Percentiles rank a stretch among this genome's conserved stretches.
These are phyloP conservation scores for Orbilia ellipsospora DNA, from an alignment of 2,329 filamentous ascomycete genomes.

Conservation along the genomic window DNA sequence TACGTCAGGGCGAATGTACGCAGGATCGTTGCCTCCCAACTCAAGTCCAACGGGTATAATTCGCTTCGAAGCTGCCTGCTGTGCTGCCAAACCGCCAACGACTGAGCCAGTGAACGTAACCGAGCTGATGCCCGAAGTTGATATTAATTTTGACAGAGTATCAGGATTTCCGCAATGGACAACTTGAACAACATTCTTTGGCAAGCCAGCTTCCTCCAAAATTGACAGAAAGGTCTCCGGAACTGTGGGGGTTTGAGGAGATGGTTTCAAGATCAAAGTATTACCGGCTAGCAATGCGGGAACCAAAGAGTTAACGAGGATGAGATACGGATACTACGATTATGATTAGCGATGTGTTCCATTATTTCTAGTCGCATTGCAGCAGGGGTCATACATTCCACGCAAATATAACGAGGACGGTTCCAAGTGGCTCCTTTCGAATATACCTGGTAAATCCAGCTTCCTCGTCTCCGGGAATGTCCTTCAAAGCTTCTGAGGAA, in stretches of 20 bases:
- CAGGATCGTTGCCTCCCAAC: constrained; percentile 93
- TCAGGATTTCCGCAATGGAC: constrained; percentile 86
- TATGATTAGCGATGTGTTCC: constrained; percentile 21
- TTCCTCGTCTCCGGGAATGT: constrained; percentile 84
- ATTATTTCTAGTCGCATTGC: background rate
- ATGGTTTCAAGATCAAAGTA: constrained; percentile 91
- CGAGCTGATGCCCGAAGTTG: constrained; percentile 78
- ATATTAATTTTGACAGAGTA: constrained; percentile 81
- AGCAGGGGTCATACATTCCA: constrained; percentile 80
- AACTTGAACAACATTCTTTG: constrained; percentile 85
- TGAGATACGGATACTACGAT: constrained; percentile 87
- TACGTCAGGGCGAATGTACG: constrained; percentile 86
- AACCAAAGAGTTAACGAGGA: constrained; percentile 89
- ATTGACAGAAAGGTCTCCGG: constrained; percentile 82
- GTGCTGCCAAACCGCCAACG: constrained; percentile 84
- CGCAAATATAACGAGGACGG: constrained; percentile 88
- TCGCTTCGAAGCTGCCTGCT: constrained; percentile 83
- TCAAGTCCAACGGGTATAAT: constrained; percentile 89
- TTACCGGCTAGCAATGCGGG: constrained; percentile 92
- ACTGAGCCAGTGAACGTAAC: constrained; percentile 96
- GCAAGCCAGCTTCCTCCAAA: constrained; percentile 83
- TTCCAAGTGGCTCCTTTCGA: constrained; percentile 85
- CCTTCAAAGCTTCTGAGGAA: constrained; percentile 79
- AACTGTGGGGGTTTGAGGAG: constrained; percentile 91
- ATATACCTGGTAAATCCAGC: constrained; percentile 91